Evolutionary conservation across 2,329 filamentous ascomycete genomes (phyloP).

Genomic region (Chalaropsis thielavioides): DNA sequence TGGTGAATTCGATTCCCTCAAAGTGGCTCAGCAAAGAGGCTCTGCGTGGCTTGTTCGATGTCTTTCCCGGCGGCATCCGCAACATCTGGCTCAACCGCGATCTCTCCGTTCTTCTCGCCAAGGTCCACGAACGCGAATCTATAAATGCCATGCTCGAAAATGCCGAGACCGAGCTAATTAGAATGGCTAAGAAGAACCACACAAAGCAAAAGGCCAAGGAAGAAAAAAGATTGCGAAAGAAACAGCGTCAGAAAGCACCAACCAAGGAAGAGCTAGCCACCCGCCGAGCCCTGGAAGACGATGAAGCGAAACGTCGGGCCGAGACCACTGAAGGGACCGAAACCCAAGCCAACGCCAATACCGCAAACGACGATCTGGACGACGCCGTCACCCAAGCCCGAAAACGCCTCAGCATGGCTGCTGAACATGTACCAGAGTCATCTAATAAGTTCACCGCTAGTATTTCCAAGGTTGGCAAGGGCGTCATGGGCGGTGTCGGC

Average conservation of each 20-base stretch:
- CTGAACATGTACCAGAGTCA: slow-evolving; percentile 21
- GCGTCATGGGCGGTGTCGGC: slow-evolving; percentile 12
- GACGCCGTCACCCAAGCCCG: slow-evolving; percentile 30
- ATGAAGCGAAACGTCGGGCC: slow-evolving; percentile 37
- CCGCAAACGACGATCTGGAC: slow-evolving; percentile 38
- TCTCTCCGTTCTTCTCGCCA: slow-evolving; percentile 66
- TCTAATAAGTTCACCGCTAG: slow-evolving; percentile 27
- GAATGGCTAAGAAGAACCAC: slow-evolving; percentile 62
- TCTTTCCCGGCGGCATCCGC: slow-evolving; percentile 85
- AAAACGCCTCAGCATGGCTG: slow-evolving; percentile 11
- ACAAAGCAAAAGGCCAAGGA: slow-evolving; percentile 50
- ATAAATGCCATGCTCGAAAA: slow-evolving; percentile 59
- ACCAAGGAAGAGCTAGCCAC: slow-evolving; percentile 37
- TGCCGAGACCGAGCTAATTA: slow-evolving; percentile 76
- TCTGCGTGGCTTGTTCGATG: slow-evolving; percentile 73
- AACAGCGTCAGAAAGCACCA: slow-evolving; percentile 33
- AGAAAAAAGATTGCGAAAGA: slow-evolving; percentile 49
- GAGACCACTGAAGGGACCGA: slow-evolving; percentile 35
- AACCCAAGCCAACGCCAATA: slow-evolving; percentile 30
- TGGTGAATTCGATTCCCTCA: slow-evolving; percentile 76
- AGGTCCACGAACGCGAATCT: slow-evolving; percentile 60
- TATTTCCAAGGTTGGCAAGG: slow-evolving; percentile 18
- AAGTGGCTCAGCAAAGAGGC: slow-evolving; percentile 84
- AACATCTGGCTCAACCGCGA: slow-evolving; percentile 97
- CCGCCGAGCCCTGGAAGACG: slow-evolving; percentile 35